Conservation (phyloP, 495 filamentous ascomycete species). For the Aeminium ludgeri region DNA sequence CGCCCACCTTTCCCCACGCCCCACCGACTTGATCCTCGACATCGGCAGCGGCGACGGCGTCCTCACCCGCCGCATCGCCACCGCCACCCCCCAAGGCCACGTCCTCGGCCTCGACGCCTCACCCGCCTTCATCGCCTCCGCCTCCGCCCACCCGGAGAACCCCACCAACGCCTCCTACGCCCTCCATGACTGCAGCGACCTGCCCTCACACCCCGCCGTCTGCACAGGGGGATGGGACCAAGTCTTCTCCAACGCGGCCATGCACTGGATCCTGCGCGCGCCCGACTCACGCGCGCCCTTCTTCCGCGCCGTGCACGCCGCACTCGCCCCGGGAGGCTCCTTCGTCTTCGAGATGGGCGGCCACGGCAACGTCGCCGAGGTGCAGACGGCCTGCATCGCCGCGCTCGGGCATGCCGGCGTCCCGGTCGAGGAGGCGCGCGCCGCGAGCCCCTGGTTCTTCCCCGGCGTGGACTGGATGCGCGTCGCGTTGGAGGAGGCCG, state of each 20-base stretch:
- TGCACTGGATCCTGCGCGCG: slow-evolving; percentile 59
- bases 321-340: slow-evolving; percentile 38
- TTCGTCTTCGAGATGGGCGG: slow-evolving; percentile 65
- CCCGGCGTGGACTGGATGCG: slow-evolving; percentile 42
- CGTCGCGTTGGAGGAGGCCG: slow-evolving; percentile 33
- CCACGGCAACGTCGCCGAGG: slow-evolving; percentile 50
- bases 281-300: slow-evolving; percentile 23
- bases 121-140: slow-evolving; percentile 43
- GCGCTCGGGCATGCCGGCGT: slow-evolving; percentile 38
- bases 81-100: slow-evolving; percentile 22
- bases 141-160: slow-evolving; percentile 26
- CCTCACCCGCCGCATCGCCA: slow-evolving; percentile 40
- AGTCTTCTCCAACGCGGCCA: slow-evolving; percentile 60
- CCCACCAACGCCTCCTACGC: slow-evolving; percentile 24
- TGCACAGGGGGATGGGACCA: slow-evolving; percentile 34
- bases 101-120: slow-evolving; percentile 54
- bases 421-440: slow-evolving; percentile 30
- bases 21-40: slow-evolving; percentile 47
- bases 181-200: slow-evolving; percentile 32
- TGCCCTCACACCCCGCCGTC: slow-evolving; percentile 19
- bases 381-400: slow-evolving; percentile 39
- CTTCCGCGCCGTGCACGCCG: slow-evolving; percentile 30
- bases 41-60: slow-evolving; percentile 62
- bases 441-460: slow-evolving; percentile 55
- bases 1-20: slow-evolving; percentile 43